Evolutionary conservation across 305 asterid genomes (phyloP), one percentile per base, ranked within the genome.

Genomic region (Solanum hybrid): DNA sequence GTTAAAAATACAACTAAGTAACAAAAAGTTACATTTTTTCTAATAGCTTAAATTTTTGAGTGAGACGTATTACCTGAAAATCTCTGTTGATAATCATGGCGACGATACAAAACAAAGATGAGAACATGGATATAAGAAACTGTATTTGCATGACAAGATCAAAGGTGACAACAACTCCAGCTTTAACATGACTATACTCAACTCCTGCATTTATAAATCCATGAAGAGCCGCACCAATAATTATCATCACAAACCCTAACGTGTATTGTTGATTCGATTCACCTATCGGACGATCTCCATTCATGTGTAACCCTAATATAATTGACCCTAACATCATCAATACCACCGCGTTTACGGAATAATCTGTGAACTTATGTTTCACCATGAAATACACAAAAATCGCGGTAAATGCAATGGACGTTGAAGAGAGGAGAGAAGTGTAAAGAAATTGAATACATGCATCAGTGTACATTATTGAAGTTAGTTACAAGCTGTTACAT

Each of bases 211-310:
- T 88, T 36, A 88, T 0, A 57, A 91, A 91, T 20, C 93, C 93
- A 89, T 92, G 93, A 28, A 91, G 87, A 6, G 92, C 93, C 61
- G 93, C 92, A n/a, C 79, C 93, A 33, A 82, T 81, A n/a, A 92
- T 61, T 20, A 85, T 92, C 92, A 91, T 92, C 36, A 92, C 86
- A 20, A 90, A 90, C 34, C 93, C 93, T 16, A 92, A 69, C 5
- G 12, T 12, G 18, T 92, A 89, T 6, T 37, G 37, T 6, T 88
- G 31, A 29, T 91, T 36, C 5, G 92, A 90, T 89, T 92, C 93
- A 2, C 93, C 93, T 0, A 14, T 37, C 1, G 91, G 93, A 6
- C 91, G 91, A 82, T 92, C 92, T 7, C 89, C 91, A 6, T 75
- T 78, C 91, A 89, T 90, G 34, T 92, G 87, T 6, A 92, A 11